Evolutionary conservation across 129 eudicot species (phyloP).

Genomic region (Calendula officinalis): DNA sequence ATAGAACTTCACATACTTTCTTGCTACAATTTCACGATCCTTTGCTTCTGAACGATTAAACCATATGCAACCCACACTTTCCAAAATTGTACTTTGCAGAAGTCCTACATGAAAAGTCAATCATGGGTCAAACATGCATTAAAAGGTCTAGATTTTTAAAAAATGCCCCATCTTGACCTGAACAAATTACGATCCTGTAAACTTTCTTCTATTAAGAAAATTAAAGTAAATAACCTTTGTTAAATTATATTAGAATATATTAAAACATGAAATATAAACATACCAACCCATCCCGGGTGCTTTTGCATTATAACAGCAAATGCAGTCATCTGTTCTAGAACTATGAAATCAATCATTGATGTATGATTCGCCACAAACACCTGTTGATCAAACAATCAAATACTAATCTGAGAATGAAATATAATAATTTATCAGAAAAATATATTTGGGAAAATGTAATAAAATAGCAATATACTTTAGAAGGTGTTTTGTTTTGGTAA

Average conservation of each 20-base stretch:
- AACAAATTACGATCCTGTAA: too few relatives aligned
- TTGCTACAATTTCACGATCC: slow-evolving; percentile 96
- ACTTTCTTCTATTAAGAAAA: too few relatives aligned
- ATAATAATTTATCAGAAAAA: slow-evolving; percentile 5
- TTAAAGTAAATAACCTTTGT: too few relatives aligned
- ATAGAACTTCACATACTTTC: slow-evolving; percentile 59
- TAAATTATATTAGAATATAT: neutral
- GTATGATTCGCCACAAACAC: slow-evolving; percentile 99
- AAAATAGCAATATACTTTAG: too few relatives aligned
- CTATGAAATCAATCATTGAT: slow-evolving; percentile 94
- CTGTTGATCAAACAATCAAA: slow-evolving; percentile 37
- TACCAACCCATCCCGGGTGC: slow-evolving; percentile 99
- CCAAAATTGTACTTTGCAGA: slow-evolving; percentile 93
- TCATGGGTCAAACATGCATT: neutral
- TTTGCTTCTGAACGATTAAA: slow-evolving; percentile 95
- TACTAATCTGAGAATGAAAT: slow-evolving; percentile 16
- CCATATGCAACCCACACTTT: slow-evolving; percentile 99
- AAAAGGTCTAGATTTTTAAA: neutral
- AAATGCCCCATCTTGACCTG: too few relatives aligned
- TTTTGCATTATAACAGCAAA: slow-evolving; percentile 99
- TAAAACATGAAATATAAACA: neutral
- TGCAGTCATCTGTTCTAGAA: slow-evolving; percentile 97
- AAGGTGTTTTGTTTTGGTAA: too few relatives aligned
- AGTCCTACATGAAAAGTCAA: slow-evolving; percentile 49
- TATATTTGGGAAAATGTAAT: neutral